Conservation (phyloP, 176 grass and related monocot species). For the Pharus latifolius region DNA sequence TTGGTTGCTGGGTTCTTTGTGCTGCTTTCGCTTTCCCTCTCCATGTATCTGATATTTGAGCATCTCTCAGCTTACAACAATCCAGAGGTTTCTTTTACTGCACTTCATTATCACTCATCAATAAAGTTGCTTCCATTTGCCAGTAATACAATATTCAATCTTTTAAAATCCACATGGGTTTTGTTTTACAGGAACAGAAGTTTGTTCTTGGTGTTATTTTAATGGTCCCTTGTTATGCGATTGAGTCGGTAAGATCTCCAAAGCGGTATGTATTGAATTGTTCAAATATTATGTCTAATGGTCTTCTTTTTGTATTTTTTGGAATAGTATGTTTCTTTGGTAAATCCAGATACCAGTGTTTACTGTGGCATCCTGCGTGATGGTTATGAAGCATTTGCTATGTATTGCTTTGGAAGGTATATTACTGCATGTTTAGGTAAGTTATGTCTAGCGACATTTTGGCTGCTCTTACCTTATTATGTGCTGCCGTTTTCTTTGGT, state of each 20-base stretch:
- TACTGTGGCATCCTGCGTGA: conserved; percentile 87
- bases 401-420: conserved; percentile 98
- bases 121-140: background rate
- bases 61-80: conserved; percentile 90
- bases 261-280: conserved; percentile 2
- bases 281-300: conserved; percentile 12
- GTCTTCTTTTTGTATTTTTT: conserved; percentile 2
- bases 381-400: conserved; percentile 88
- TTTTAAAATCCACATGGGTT: no score
- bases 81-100: conserved; percentile 49
- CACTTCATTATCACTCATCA: background rate
- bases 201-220: conserved; percentile 95
- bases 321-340: conserved; percentile 66
- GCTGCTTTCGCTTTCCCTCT: conserved; percentile 49
- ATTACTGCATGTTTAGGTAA: conserved; percentile 91
- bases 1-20: conserved; percentile 62
- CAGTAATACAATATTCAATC: background rate
- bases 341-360: conserved; percentile 72
- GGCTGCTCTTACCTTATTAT: background rate
- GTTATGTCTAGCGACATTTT: background rate
- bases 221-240: conserved; percentile 91
- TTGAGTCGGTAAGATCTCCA: conserved; percentile 65
- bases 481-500: background rate
- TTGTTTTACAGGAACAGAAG: conserved; percentile 79
- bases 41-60: conserved; percentile 69